phyloP scores from a whole-genome alignment of 2,329 filamentous ascomycete species.

The Exserohilum rostratum region DNA sequence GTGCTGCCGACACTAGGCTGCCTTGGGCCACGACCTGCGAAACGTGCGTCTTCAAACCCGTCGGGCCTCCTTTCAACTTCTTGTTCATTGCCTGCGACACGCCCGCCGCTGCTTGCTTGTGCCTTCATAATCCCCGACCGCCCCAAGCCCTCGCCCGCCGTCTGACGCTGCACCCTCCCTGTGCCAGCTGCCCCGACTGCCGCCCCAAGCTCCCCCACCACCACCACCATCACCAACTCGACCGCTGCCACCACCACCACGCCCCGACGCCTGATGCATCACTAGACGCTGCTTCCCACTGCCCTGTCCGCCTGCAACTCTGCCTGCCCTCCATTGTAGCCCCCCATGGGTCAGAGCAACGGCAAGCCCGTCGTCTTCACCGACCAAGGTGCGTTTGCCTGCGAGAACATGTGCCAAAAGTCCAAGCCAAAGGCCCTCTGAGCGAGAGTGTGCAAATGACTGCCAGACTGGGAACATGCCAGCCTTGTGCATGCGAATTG shows the following conservation, averaged over 20 bases:
- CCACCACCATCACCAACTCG: constrained; percentile 6
- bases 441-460: too few relatives aligned
- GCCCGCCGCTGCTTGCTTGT: constrained; percentile 6
- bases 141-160: background rate
- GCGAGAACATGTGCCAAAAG: background rate
- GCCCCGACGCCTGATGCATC: constrained; percentile 32
- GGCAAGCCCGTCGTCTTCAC: constrained; percentile 91
- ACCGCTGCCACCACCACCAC: constrained; percentile 12
- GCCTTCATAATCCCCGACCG: constrained; percentile 13
- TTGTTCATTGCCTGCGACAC: constrained; percentile 3
- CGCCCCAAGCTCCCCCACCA: constrained; percentile 9
- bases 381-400: constrained; percentile 79
- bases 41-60: constrained; percentile 31
- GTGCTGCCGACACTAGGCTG: constrained; percentile 14
- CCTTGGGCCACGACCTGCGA: constrained; percentile 28
- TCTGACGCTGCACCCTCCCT: background rate
- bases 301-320: constrained; percentile 25
- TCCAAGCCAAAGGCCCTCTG: background rate
- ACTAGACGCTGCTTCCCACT: constrained; percentile 19
- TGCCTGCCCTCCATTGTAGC: constrained; percentile 28
- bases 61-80: constrained; percentile 32
- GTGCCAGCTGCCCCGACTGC: constrained; percentile 3
- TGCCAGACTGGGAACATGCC: background rate
- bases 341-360: constrained; percentile 87
- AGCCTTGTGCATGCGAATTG: background rate